Evolutionary conservation across 108 stramenopile species (phyloP).

Genomic region (Cyclostephanos tholiformis): DNA sequence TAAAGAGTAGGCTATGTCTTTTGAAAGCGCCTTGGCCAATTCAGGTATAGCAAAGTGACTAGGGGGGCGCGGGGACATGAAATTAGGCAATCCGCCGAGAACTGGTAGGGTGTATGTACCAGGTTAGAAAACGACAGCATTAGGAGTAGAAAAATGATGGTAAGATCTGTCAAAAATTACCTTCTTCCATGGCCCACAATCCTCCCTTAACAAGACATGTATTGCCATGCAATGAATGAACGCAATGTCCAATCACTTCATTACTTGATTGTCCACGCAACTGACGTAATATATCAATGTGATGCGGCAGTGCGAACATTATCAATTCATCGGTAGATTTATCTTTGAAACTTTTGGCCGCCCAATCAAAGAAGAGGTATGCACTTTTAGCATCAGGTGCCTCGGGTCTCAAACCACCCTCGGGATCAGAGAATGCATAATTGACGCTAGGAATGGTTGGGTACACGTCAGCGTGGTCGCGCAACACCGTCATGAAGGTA

Average conservation of each 20-base stretch:
- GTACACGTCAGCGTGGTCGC: conserved; percentile 68
- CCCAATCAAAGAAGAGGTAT: conserved; percentile 51
- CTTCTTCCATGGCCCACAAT: conserved; percentile 42
- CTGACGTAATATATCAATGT: conserved; percentile 54
- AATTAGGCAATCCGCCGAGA: conserved; percentile 55
- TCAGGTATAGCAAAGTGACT: conserved; percentile 44
- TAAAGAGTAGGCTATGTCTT: conserved; percentile 64
- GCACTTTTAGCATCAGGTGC: conserved; percentile 27
- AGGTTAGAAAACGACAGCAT: not conserved
- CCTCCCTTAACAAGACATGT: conserved; percentile 38
- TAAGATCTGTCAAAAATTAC: not conserved
- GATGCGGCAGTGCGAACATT: conserved; percentile 75
- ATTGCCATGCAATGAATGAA: conserved; percentile 32
- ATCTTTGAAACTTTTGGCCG: conserved; percentile 35
- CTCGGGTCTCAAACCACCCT: conserved; percentile 30
- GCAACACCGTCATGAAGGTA: conserved; percentile 55
- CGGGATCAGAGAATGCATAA: conserved; percentile 57
- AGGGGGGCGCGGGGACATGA: conserved; percentile 69
- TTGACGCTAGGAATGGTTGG: conserved; percentile 58
- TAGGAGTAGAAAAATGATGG: not conserved
- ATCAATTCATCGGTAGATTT: conserved; percentile 47
- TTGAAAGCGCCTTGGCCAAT: conserved; percentile 49
- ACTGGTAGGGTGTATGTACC: not conserved
- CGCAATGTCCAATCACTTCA: conserved; percentile 33
- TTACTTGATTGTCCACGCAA: conserved; percentile 34